Percentiles rank a stretch among this genome's conserved stretches.
Conservation (phyloP, 2,329 filamentous ascomycete species). For the Arthrobotrys megalospora region DNA sequence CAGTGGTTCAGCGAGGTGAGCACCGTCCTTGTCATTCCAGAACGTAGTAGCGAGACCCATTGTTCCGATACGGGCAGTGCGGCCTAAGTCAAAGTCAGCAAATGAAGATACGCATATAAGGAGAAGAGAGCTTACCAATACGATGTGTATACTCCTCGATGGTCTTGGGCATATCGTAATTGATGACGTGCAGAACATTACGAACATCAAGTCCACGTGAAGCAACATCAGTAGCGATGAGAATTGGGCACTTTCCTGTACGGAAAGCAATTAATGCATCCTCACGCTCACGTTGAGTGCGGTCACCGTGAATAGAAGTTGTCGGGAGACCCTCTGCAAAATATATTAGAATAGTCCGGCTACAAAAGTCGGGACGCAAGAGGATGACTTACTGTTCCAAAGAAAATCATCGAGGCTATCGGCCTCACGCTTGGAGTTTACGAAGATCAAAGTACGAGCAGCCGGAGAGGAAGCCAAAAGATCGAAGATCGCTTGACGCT, state of each 20-base stretch:
- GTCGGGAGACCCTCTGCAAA: constrained; percentile 76
- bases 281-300: constrained; percentile 91
- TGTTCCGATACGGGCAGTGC: constrained; percentile 93
- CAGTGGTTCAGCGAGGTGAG: constrained; percentile 78
- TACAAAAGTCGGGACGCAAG: too few relatives aligned
- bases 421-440: constrained; percentile 82
- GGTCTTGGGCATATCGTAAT: constrained; percentile 91
- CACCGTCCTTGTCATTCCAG: constrained; percentile 75
- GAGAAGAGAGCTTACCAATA: constrained; percentile 77
- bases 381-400: constrained; percentile 74
- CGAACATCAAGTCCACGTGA: constrained; percentile 90
- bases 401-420: constrained; percentile 91
- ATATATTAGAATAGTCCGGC: not conserved
- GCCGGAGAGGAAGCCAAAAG: constrained; percentile 80
- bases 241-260: constrained; percentile 79
- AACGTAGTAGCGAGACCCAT: constrained; percentile 89
- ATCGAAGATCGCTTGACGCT: constrained; percentile 80
- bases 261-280: constrained; percentile 89
- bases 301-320: constrained; percentile 88
- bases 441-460: constrained; percentile 88
- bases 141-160: constrained; percentile 95
- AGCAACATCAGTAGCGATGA: constrained; percentile 88
- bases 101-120: not conserved
- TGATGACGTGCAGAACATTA: constrained; percentile 91
- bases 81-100: constrained; percentile 72